These are phyloP conservation scores for Globisporangium radiosum DNA, from an alignment of 352 stramenopile species.

Conservation along the genomic window DNA sequence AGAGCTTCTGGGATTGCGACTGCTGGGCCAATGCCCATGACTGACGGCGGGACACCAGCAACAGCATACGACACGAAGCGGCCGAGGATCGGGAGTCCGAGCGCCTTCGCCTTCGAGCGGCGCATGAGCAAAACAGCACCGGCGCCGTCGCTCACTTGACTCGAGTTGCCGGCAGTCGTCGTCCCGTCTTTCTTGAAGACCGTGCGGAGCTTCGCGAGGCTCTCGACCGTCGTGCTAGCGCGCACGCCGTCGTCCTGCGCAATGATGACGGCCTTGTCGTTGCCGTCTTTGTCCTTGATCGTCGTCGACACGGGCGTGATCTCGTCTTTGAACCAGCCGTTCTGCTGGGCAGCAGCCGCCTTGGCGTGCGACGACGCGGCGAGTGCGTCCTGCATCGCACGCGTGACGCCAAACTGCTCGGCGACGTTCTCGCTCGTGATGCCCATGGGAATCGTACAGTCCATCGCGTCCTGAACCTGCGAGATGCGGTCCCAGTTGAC, in stretches of 20 bases:
- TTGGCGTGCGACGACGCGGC: conserved; percentile 73
- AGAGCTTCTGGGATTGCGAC: conserved; percentile 75
- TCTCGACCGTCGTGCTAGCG: conserved; percentile 50
- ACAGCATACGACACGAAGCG: conserved; percentile 85
- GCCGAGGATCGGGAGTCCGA: conserved; percentile 77
- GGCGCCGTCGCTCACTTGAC: conserved; percentile 86
- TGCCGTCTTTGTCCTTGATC: conserved; percentile 70
- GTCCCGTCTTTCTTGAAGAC: conserved; percentile 79
- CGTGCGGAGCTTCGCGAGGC: conserved; percentile 64
- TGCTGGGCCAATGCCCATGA: conserved; percentile 86
- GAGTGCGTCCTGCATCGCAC: conserved; percentile 73
- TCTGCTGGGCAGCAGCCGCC: conserved; percentile 56
- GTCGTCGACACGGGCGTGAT: conserved; percentile 82
- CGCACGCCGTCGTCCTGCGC: conserved; percentile 71
- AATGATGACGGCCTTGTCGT: conserved; percentile 71
- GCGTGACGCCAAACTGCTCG: conserved; percentile 66
- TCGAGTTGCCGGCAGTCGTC: conserved; percentile 81
- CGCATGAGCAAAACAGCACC: conserved; percentile 85
- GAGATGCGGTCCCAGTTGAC: conserved; percentile 57
- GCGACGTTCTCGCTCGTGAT: conserved; percentile 86
- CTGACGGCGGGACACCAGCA: conserved; percentile 68
- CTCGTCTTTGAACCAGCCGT: conserved; percentile 85
- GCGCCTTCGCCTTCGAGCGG: conserved; percentile 66
- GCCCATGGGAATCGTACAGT: conserved; percentile 82
- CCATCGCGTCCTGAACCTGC: conserved; percentile 59